Percentiles rank a stretch among this genome's conserved stretches.
Evolutionary conservation across 192 early-diverging fungal genomes (phyloP).

Genomic region (Coemansia sp.): DNA sequence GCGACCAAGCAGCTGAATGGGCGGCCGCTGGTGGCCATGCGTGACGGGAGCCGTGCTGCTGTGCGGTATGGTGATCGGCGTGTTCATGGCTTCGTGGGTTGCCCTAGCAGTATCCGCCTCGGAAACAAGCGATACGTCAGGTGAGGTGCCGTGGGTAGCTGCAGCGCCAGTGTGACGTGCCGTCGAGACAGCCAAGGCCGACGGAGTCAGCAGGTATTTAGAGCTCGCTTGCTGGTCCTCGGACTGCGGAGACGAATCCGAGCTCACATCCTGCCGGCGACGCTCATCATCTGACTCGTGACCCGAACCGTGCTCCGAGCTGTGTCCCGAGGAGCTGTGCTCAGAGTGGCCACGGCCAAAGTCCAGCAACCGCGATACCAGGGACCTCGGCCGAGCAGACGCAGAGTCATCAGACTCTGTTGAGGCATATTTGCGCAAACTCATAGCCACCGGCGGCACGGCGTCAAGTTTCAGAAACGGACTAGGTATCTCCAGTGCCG

Average conservation of each 20-base stretch:
- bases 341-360: conserved; percentile 16
- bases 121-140: not conserved
- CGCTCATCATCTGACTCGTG: not conserved
- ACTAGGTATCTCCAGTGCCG: conserved; percentile 1
- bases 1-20: conserved; percentile 34
- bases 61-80: conserved; percentile 16
- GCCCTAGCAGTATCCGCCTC: conserved; percentile 13
- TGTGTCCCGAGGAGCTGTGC: not conserved
- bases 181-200: not conserved
- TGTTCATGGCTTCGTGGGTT: conserved; percentile 32
- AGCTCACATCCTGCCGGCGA: not conserved
- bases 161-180: not conserved
- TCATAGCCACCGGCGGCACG: conserved; percentile 27
- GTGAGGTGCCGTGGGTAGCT: not conserved
- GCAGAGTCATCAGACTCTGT: conserved; percentile 2
- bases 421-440: conserved; percentile 23
- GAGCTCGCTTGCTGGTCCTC: conserved; percentile 1
- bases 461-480: not conserved
- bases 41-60: not conserved
- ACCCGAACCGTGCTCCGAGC: not conserved
- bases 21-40: conserved; percentile 7
- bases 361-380: conserved; percentile 20
- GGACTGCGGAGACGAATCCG: not conserved
- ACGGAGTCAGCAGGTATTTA: not conserved
- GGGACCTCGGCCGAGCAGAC: conserved; percentile 4